Evolutionary conservation across 1,284 basidiomycete species (phyloP), one percentile per base, ranked within the genome.

Genomic region (Ceraceosorus bombacis): DNA sequence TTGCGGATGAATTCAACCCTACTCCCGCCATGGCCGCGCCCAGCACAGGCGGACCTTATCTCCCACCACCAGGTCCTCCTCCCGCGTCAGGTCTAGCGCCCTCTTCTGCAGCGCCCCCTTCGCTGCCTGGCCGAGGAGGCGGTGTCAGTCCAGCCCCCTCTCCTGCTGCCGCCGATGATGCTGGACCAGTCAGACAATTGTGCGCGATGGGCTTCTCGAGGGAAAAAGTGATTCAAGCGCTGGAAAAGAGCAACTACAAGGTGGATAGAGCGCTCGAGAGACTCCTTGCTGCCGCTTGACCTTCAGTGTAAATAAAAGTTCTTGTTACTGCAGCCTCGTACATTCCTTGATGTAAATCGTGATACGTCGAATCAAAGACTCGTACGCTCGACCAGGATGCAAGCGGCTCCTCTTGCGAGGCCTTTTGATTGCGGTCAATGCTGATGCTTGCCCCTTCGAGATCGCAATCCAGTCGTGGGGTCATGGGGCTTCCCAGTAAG

Each of bases 191-290:
- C 49, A 69, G 70, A 54, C 74, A 76, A 59, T 62, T 77, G 13
- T 72, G 70, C 61, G 68, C 68, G 8, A 77, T 77, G 75, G 75
- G 75, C 40, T 77, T 77, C 61, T 63, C 67, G 9, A 58, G 75
- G 8, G 57, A 60, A 5, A 65, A 69, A n/a, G 74, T 75, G 17
- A 70, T 77, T 40, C 52, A 59, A n/a, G 72, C 73, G 49, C 62
- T 77, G 40, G 75, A 77, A 59, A 70, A 69, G 59, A 66, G 63
- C 38, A 71, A 74, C 58, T 76, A 77, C 43, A 51, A 51, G 41
- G 59, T 60, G 39, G 27, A 27, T 27, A 27, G 27, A 27, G 27
- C 27, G 27, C 27, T 27, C 27, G 27, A 27, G 27, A 27, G 27
- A 27, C 27, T 27, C 27, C 27, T 27, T 27, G 27, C 27, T 3